Percentiles rank a stretch among this genome's conserved stretches.
Conservation (phyloP, 495 filamentous ascomycete species). For the Tuber microsphaerosporum region DNA sequence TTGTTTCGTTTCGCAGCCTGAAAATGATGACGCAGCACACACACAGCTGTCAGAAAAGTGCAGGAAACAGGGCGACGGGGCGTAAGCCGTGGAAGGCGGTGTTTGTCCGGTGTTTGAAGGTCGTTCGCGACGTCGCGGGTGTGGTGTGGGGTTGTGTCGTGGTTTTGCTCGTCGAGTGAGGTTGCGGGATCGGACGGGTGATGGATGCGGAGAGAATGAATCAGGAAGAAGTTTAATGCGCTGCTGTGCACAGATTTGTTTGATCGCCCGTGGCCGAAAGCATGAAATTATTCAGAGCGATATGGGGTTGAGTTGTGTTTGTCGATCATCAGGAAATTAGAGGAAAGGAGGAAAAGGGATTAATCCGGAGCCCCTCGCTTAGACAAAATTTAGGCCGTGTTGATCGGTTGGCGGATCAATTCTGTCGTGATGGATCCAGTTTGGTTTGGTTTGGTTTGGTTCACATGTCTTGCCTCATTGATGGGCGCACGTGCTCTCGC, state of each 20-base stretch:
- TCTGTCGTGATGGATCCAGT: background rate
- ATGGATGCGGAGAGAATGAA: background rate
- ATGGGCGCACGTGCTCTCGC: background rate
- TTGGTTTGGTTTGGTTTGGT: background rate
- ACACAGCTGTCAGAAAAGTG: background rate
- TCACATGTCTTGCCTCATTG: background rate
- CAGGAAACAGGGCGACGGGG: background rate
- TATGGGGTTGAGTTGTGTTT: background rate
- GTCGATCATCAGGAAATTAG: background rate
- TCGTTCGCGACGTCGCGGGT: background rate
- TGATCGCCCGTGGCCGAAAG: background rate
- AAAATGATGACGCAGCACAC: background rate
- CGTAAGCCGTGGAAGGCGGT: background rate
- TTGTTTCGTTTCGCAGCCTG: background rate
- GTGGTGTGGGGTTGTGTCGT: background rate
- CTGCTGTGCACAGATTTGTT: background rate
- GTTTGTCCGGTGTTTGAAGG: background rate
- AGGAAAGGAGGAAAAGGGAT: background rate
- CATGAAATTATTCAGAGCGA: no score
- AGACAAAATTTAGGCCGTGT: background rate
- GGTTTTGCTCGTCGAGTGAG: background rate
- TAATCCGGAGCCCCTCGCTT: background rate
- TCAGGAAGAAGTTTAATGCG: background rate
- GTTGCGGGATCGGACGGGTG: background rate
- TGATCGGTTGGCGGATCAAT: background rate